Conservation (phyloP, 306 rosid species). For the Malus fusca region DNA sequence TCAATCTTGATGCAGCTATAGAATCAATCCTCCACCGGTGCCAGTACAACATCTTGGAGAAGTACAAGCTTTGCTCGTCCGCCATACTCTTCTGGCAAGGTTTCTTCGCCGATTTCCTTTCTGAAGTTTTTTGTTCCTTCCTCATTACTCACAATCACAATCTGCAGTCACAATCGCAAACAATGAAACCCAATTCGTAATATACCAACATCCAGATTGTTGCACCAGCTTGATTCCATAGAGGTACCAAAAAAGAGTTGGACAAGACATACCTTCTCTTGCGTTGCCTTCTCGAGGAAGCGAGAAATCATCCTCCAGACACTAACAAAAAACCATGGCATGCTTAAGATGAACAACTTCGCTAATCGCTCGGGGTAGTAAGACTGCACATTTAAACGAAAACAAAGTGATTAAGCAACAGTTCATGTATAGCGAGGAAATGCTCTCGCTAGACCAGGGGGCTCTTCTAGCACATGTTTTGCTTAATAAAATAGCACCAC, state of each 20-base stretch:
- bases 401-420: background rate
- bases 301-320: constrained; percentile 84
- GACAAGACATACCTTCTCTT: constrained; percentile 47
- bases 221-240: background rate
- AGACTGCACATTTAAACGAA: constrained; percentile 36
- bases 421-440: background rate
- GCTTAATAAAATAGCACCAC: background rate
- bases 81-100: constrained; percentile 74
- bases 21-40: constrained; percentile 34
- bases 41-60: constrained; percentile 51
- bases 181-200: background rate
- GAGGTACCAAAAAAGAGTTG: background rate
- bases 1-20: background rate
- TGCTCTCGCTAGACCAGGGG: background rate
- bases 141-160: constrained; percentile 63
- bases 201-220: background rate
- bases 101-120: constrained; percentile 68
- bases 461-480: background rate
- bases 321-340: constrained; percentile 85
- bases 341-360: constrained; percentile 56
- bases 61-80: constrained; percentile 61
- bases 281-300: constrained; percentile 76
- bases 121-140: constrained; percentile 48
- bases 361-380: constrained; percentile 92
- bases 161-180: constrained; percentile 41